A percentile compares a stretch with the other conserved stretches of the same genome.
Conservation (phyloP, 2,329 filamentous ascomycete genomes). For the Botryotinia calthae region DNA sequence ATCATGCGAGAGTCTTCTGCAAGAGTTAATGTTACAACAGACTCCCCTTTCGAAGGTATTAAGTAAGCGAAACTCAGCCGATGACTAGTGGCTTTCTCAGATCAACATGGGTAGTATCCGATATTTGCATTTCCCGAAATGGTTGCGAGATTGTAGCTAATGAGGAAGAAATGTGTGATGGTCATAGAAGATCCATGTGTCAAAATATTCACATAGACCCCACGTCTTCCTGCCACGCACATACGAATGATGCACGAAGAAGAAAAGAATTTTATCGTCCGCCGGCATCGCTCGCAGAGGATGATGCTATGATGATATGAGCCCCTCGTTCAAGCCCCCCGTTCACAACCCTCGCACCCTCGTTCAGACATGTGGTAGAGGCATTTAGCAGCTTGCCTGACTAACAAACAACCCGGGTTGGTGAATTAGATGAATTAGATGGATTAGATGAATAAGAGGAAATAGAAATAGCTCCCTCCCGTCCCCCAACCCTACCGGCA, state of each 20-base stretch:
- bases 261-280: slow-evolving; percentile 2
- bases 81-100: not conserved
- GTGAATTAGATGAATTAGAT: not conserved
- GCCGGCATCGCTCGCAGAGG: slow-evolving; percentile 10
- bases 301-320: not conserved
- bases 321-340: not conserved
- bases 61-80: not conserved
- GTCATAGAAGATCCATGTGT: not conserved
- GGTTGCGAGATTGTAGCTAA: not conserved
- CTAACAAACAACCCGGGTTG: not conserved
- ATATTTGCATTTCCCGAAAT: not conserved
- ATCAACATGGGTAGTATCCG: not conserved
- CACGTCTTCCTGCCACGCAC: slow-evolving; percentile 11
- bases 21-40: not conserved
- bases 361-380: not conserved
- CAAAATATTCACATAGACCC: not conserved
- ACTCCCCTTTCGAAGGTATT: slow-evolving; percentile 7
- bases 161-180: not conserved
- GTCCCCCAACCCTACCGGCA: not conserved
- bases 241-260: slow-evolving; percentile 2
- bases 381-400: not conserved
- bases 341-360: not conserved
- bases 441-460: not conserved
- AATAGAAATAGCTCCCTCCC: not conserved
- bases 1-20: not conserved